Conservation (phyloP, 495 filamentous ascomycete species). For the Aspergillus bridgeri region DNA sequence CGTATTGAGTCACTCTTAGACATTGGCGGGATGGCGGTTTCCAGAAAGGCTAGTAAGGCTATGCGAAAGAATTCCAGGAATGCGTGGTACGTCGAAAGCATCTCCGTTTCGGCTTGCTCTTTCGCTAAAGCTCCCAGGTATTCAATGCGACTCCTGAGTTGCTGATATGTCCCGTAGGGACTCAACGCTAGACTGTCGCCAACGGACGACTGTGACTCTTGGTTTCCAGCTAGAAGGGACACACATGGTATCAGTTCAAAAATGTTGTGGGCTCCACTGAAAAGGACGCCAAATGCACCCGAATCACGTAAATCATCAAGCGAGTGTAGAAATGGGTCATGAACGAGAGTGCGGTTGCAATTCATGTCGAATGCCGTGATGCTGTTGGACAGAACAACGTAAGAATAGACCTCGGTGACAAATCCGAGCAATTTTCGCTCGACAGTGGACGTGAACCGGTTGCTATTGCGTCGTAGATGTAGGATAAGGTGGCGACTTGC, state of each 20-base stretch:
- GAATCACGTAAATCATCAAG: background rate
- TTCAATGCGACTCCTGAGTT: background rate
- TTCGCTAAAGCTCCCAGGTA: background rate
- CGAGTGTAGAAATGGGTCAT: background rate
- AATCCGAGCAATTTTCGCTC: background rate
- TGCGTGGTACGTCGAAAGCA: background rate
- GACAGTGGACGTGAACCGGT: background rate
- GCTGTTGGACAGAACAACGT: slow-evolving; percentile 6
- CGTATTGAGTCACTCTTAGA: background rate
- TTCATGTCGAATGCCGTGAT: slow-evolving; percentile 6
- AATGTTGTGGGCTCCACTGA: slow-evolving; percentile 4
- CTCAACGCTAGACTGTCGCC: too few species aligned
- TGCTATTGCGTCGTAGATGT: background rate
- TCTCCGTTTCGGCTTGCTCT: background rate
- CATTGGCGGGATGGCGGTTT: background rate
- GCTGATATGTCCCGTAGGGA: background rate
- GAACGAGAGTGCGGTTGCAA: slow-evolving; percentile 3
- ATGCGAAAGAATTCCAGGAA: background rate
- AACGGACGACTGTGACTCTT: too few species aligned
- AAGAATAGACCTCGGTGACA: slow-evolving; percentile 3
- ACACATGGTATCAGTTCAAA: slow-evolving; percentile 1
- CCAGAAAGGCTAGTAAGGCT: background rate
- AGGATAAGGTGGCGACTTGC: slow-evolving; percentile 1
- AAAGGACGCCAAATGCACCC: slow-evolving; percentile 1
- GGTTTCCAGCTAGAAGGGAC: background rate